Conservation (phyloP, 257 asterid species). For the Scutellaria baicalensis region DNA sequence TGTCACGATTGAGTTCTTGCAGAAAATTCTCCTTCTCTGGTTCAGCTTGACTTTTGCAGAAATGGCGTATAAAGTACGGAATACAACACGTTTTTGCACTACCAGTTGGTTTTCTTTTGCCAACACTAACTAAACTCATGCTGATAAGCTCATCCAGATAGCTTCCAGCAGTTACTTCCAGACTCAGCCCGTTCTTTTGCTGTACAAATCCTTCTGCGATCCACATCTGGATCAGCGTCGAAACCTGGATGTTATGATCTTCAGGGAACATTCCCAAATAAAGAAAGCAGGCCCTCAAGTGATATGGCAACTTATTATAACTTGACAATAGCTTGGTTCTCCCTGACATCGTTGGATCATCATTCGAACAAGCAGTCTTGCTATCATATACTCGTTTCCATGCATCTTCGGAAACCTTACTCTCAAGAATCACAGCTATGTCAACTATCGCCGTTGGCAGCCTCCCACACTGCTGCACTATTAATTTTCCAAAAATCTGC, state of each 20-base stretch:
- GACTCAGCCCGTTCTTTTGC: background rate
- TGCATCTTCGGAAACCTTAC: background rate
- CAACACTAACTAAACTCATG: background rate
- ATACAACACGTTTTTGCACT: background rate
- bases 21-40: background rate
- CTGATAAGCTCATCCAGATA: background rate
- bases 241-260: background rate
- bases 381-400: conserved; percentile 25
- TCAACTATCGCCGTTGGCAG: background rate
- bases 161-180: background rate
- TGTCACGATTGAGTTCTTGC: background rate
- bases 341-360: conserved; percentile 21
- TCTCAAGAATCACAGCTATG: background rate
- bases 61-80: background rate
- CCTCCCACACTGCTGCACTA: background rate
- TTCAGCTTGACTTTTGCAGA: background rate
- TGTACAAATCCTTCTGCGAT: conserved; percentile 11
- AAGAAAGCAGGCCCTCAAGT: background rate
- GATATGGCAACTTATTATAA: background rate
- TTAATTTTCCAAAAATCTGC: background rate
- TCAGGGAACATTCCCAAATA: conserved; percentile 1
- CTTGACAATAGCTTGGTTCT: conserved; percentile 21
- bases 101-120: background rate
- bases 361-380: conserved; percentile 1
- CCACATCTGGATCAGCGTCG: conserved; percentile 38